Evolutionary conservation across 345 rosid genomes (phyloP), one percentile per base, ranked within the genome.

Genomic region (Hypericum perforatum): DNA sequence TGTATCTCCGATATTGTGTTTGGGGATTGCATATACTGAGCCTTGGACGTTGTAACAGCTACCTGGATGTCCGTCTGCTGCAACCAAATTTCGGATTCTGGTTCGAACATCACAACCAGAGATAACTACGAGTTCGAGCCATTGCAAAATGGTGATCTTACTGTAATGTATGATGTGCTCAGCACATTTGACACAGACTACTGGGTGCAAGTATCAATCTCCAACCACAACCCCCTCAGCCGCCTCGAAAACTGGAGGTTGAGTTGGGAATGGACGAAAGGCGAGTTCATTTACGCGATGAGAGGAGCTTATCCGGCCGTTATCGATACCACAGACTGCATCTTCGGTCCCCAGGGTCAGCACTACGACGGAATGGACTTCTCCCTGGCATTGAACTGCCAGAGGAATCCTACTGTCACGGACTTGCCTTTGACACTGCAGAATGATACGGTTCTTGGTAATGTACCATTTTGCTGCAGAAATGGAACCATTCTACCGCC

Each of bases 201-300:
- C 70, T 78, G 87, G 84, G 79, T 85, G 5, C 84, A 81, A 71
- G 86, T 92, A 59, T 63, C 83, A 8, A 83, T 92, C 57, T 73
- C 73, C n/a, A 92, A 92, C 78, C 86, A 81, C 61, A 88, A 88
- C 44, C 86, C 94, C 7, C 75, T 92, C 6, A 96, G 96, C 13
- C 94, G 98, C 36, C 90, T 92, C 10, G 98, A 92, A 71, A 77
- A 85, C 65, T 92, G 98, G 98, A 75, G 88, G 48, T 70, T 92
- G 49, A 92, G 96, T 70, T 92, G 88, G 73, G 94, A 92, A 54
- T 92, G 98, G 98, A 88, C 70, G 82, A 70, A 59, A 16, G 83
- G 80, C 32, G 98, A 92, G 56, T 92, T 92, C 61, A 85, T 92
- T 58, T 58, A 64, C 13, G 11, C 78, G 12, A 83, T 92, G 94